Conservation (phyloP, 805 yeast species). For the Crinitomyces ghanaensis region DNA sequence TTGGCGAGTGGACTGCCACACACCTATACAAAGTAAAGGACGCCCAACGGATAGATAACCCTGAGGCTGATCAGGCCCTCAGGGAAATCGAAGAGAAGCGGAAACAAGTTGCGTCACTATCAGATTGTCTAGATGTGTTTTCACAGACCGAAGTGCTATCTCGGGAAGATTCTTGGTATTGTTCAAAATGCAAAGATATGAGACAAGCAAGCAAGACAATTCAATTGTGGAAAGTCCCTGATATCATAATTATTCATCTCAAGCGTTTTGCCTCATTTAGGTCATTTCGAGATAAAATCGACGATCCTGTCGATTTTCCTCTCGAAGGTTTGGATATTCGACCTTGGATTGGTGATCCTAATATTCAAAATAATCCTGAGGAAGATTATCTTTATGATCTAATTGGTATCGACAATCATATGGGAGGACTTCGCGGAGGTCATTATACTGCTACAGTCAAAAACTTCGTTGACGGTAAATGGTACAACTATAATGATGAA, state of each 20-base stretch:
- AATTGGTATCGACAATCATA: conserved; percentile 90
- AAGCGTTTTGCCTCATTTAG: conserved; percentile 81
- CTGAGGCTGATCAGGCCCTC: conserved; percentile 11
- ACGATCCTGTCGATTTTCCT: conserved; percentile 76
- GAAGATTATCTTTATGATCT: conserved; percentile 55
- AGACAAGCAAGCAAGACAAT: conserved; percentile 84
- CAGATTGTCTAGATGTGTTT: conserved; percentile 65
- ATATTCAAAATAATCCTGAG: conserved; percentile 8
- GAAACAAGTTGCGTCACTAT: conserved; percentile 38
- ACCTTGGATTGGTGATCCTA: conserved; percentile 34
- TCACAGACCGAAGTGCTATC: conserved; percentile 77
- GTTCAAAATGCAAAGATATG: conserved; percentile 82
- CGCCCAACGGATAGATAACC: conserved; percentile 10
- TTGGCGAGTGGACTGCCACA: too few species aligned
- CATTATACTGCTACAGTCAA: conserved; percentile 88
- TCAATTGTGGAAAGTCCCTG: conserved; percentile 91
- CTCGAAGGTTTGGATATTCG: conserved; percentile 69
- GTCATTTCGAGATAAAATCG: conserved; percentile 82
- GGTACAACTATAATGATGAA: conserved; percentile 90
- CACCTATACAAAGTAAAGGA: too few species aligned
- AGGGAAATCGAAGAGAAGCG: conserved; percentile 17
- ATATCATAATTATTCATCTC: conserved; percentile 76
- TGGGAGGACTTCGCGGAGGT: conserved; percentile 94
- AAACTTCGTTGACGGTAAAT: conserved; percentile 60
- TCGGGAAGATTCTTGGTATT: conserved; percentile 86